These are phyloP conservation scores for Mortierella alpina DNA, from an alignment of 192 early-diverging fungal species.

Conservation along the genomic window DNA sequence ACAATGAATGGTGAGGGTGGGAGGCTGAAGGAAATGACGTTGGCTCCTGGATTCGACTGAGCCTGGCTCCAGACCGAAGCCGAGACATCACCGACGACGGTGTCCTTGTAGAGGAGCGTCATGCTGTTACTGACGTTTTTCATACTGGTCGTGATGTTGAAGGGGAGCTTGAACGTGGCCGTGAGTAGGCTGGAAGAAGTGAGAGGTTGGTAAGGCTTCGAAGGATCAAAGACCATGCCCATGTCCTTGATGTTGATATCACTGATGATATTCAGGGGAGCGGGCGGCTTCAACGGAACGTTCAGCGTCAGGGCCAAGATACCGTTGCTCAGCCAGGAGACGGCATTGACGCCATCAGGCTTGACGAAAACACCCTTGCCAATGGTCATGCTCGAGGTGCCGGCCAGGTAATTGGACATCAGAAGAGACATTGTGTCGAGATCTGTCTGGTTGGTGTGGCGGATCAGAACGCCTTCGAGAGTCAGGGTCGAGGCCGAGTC, in stretches of 20 bases:
- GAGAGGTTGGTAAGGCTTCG: constrained; percentile 58
- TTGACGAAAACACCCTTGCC: constrained; percentile 64
- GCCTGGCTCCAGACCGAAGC: constrained; percentile 43
- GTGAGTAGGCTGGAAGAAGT: constrained; percentile 55
- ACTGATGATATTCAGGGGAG: constrained; percentile 60
- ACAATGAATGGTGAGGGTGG: constrained; percentile 56
- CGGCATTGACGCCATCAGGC: constrained; percentile 49
- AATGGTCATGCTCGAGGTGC: constrained; percentile 55
- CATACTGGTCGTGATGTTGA: constrained; percentile 69
- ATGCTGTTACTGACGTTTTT: constrained; percentile 62
- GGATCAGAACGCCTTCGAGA: constrained; percentile 61
- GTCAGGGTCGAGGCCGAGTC: constrained; percentile 57
- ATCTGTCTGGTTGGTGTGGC: constrained; percentile 57
- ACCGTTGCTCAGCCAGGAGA: constrained; percentile 63
- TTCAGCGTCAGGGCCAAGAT: constrained; percentile 60
- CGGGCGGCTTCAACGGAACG: constrained; percentile 56
- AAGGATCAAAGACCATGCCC: constrained; percentile 59
- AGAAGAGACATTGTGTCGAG: constrained; percentile 58
- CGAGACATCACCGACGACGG: constrained; percentile 26
- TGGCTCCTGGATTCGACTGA: constrained; percentile 52
- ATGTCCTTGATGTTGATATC: constrained; percentile 64
- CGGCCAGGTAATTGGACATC: constrained; percentile 65
- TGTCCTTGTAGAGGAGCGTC: constrained; percentile 52
- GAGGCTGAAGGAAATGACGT: constrained; percentile 60
- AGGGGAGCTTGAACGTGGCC: constrained; percentile 66